phyloP scores from a whole-genome alignment of 805 yeast genomes.

The Kurtzmaniella fragi region DNA sequence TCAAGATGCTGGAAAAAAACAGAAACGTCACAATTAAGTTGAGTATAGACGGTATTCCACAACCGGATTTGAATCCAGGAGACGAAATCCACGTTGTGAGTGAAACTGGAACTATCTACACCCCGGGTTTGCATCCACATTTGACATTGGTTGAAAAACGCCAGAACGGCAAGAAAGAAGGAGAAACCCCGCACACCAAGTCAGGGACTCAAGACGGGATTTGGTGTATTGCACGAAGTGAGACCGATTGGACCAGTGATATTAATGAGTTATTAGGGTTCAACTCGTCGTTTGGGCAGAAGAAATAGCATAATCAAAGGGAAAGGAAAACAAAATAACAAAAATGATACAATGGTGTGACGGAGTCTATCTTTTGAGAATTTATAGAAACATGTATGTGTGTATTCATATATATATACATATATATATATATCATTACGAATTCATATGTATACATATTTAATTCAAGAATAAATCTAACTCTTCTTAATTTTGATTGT shows the following conservation, averaged over 20 bases:
- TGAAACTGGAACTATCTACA: slow-evolving; percentile 57
- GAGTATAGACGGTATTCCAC: slow-evolving; percentile 81
- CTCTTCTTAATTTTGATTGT: too few relatives aligned
- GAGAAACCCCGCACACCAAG: slow-evolving; percentile 9
- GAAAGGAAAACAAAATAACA: too few relatives aligned
- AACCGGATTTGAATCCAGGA: slow-evolving; percentile 61
- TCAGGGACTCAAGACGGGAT: slow-evolving; percentile 47
- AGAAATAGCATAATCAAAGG: not conserved
- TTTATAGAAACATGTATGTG: too few relatives aligned
- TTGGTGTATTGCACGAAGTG: slow-evolving; percentile 81
- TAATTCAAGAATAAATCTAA: too few relatives aligned
- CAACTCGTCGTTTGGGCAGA: slow-evolving; percentile 70
- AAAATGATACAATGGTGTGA: too few relatives aligned
- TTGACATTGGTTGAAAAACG: slow-evolving; percentile 4
- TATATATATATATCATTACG: too few relatives aligned
- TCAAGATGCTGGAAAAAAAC: slow-evolving; percentile 51
- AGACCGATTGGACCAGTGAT: slow-evolving; percentile 89
- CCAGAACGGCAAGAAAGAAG: not conserved
- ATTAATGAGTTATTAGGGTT: slow-evolving; percentile 85
- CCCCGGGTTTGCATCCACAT: slow-evolving; percentile 48
- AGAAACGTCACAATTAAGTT: slow-evolving; percentile 44
- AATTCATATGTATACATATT: too few relatives aligned
- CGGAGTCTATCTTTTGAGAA: too few relatives aligned
- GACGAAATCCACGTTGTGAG: slow-evolving; percentile 74
- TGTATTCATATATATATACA: too few relatives aligned